Evolutionary conservation across 2,329 filamentous ascomycete species (phyloP).

Genomic region (Fusarium praegraminearum): DNA sequence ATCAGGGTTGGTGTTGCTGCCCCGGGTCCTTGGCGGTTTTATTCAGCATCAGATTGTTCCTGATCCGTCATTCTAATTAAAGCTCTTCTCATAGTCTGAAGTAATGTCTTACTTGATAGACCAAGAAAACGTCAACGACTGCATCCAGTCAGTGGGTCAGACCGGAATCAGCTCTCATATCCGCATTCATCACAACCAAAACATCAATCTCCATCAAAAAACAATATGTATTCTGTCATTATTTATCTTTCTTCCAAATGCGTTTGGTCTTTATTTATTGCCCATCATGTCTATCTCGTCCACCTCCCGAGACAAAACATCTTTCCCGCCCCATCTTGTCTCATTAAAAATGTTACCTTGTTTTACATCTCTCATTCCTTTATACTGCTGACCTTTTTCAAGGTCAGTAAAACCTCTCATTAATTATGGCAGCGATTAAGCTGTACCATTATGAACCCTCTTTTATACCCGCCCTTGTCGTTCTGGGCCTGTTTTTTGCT

Average conservation of each 20-base stretch:
- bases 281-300: neutral
- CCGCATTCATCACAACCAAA: constrained; percentile 16
- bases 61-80: neutral
- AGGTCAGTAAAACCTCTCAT: neutral
- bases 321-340: neutral
- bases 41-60: neutral
- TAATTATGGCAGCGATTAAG: constrained; percentile 19
- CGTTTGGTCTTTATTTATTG: neutral
- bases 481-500: constrained; percentile 53
- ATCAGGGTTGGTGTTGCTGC: too few relatives aligned
- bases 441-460: constrained; percentile 62
- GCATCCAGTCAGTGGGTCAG: constrained; percentile 21
- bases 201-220: neutral
- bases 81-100: too few relatives aligned
- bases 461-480: constrained; percentile 55
- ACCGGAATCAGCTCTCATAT: constrained; percentile 23
- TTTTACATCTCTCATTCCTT: constrained; percentile 1
- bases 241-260: neutral
- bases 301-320: constrained; percentile 22
- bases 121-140: neutral
- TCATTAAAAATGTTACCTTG: constrained; percentile 23
- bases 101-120: neutral
- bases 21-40: too few relatives aligned
- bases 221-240: constrained; percentile 1
- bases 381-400: neutral